Conservation (phyloP, 345 rosid species). For the Arabis hirsuta region DNA sequence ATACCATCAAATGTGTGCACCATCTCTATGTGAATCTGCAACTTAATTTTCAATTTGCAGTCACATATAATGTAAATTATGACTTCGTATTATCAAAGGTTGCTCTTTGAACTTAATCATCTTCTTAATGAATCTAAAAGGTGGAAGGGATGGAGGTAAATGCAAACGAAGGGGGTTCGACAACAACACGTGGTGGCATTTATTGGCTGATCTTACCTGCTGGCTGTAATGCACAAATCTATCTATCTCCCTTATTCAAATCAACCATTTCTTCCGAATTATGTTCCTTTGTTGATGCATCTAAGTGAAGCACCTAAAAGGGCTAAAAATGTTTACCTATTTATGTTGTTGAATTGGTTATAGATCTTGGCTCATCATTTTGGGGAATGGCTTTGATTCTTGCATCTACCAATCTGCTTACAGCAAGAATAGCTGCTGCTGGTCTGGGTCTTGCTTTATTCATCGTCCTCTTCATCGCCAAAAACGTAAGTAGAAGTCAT, state of each 20-base stretch:
- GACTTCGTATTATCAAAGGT: background rate
- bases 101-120: background rate
- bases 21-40: constrained; percentile 6
- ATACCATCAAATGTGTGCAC: background rate
- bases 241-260: constrained; percentile 26
- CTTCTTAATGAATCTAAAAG: constrained; percentile 49
- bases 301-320: background rate
- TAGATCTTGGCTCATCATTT: constrained; percentile 98
- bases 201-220: constrained; percentile 97
- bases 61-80: background rate
- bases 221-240: constrained; percentile 68
- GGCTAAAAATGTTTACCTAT: background rate
- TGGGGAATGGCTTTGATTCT: constrained; percentile 99
- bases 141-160: constrained; percentile 95
- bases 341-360: constrained; percentile 24
- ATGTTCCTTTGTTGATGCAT: background rate
- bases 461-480: constrained; percentile 83
- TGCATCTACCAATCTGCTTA: constrained; percentile 82
- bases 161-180: constrained; percentile 94
- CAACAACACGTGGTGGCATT: constrained; percentile 90
- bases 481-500: constrained; percentile 65
- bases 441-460: constrained; percentile 76
- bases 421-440: constrained; percentile 95
- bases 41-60: background rate
- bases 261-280: background rate